Base-by-base conservation (phyloP, 2,329 filamentous ascomycete genomes). In the Erysiphe pulchra region DNA sequence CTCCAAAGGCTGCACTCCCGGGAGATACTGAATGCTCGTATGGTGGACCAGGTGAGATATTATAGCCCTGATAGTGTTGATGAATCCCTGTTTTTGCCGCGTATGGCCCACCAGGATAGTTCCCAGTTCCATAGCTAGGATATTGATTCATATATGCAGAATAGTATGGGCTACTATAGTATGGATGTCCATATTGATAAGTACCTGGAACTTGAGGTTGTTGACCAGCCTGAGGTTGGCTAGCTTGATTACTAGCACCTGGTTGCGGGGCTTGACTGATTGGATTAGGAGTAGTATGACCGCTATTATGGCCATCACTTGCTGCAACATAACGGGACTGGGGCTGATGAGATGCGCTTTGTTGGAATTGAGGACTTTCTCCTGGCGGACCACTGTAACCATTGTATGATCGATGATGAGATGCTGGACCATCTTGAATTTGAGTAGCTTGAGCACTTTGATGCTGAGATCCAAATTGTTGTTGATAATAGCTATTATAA, bases 231-330 rank as follows among this genome's bases (percentile, higher is more conserved):
- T 64, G 63, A 17, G 57, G 55, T 49, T 62, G 59, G 44, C 60
- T 56, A 46, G 56, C 51, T 44, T 54, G 56, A 50, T 71, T 67
- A 47, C 62, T 66, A 50, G 63, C 61, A 9, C 59, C 59, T 49
- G 62, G 60, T 43, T 69, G 69, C 50, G 70, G 66, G 45, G 62
- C 65, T 48, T 69, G 68, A 48, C 73, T 61, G 37, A 77, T 69
- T 28, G 86, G 85, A 64, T 92, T 90, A 33, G 87, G 86, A 2
- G 86, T 94, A 55, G 80, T 87, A 60, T 90, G 80, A 40, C 85
- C 87, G 59, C 84, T 93, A 65, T 79, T 84, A 56, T 85, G 81
- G 50, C 73, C 71, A 46, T 92, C 84, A 50, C 74, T 67, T 49
- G 69, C 63, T 30, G 67, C 62, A 42, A 65, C 65, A 51, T 76